phyloP scores from a whole-genome alignment of 2,329 filamentous ascomycete species.

The Orbilia ellipsospora region DNA sequence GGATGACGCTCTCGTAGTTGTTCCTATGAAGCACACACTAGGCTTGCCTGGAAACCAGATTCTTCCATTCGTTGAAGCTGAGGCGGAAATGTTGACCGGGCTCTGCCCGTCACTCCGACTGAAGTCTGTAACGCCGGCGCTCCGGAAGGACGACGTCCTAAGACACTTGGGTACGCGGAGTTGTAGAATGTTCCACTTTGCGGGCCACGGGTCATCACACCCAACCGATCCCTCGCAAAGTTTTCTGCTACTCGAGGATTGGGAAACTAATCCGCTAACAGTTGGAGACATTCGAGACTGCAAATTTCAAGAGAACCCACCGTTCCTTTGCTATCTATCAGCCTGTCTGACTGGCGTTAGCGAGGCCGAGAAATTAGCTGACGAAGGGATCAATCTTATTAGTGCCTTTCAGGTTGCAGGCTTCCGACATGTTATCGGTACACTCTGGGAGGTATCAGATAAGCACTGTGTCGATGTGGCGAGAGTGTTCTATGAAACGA shows the following conservation, averaged over 20 bases:
- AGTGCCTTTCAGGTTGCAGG: conserved; percentile 36
- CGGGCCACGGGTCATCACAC: conserved; percentile 20
- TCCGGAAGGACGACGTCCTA: too few species aligned
- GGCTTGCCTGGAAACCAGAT: neutral
- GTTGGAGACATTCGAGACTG: conserved; percentile 21
- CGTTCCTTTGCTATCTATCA: conserved; percentile 28
- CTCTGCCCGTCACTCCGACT: neutral
- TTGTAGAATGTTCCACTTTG: conserved; percentile 36
- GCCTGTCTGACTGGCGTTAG: conserved; percentile 24
- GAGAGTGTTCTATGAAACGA: conserved; percentile 29
- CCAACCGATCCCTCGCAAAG: conserved; percentile 23
- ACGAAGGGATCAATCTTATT: conserved; percentile 34
- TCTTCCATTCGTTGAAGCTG: conserved; percentile 22
- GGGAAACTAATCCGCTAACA: conserved; percentile 21
- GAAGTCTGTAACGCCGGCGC: neutral
- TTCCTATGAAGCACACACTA: conserved; percentile 17
- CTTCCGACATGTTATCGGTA: conserved; percentile 37
- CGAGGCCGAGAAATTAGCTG: conserved; percentile 1
- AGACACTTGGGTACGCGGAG: too few species aligned
- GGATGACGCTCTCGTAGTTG: conserved; percentile 15
- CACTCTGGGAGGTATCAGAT: conserved; percentile 63
- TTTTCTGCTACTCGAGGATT: conserved; percentile 21
- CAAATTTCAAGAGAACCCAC: conserved; percentile 1
- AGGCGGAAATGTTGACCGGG: conserved; percentile 1
- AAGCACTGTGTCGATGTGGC: conserved; percentile 58